A percentile compares a stretch with the other conserved stretches of the same genome.
phyloP scores from a whole-genome alignment of 192 early-diverging fungal species.

The Coemansia sp. region DNA sequence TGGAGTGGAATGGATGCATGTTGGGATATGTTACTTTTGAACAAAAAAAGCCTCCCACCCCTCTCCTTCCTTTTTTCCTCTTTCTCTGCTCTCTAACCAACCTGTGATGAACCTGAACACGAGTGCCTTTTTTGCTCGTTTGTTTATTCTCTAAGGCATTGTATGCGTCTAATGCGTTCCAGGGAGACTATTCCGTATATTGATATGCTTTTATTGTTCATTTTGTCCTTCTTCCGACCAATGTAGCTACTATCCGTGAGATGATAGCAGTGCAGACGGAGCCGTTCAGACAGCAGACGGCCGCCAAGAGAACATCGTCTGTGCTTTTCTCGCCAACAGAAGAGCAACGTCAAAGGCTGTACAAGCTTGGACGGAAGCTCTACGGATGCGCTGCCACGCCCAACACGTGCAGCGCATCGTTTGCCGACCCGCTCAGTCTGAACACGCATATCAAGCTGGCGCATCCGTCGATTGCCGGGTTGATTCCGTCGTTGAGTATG shows the following conservation, averaged over 20 bases:
- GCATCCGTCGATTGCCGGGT: conserved; percentile 34
- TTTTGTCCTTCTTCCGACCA: too few relatives aligned
- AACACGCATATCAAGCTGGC: conserved; percentile 49
- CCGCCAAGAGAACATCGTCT: conserved; percentile 48
- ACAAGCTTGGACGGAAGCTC: conserved; percentile 43
- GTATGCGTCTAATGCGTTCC: not conserved
- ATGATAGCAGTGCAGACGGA: not conserved
- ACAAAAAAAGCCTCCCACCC: too few relatives aligned
- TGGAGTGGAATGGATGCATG: too few relatives aligned
- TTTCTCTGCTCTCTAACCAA: too few relatives aligned
- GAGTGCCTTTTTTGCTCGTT: too few relatives aligned
- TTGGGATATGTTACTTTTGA: too few relatives aligned
- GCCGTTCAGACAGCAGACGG: conserved; percentile 9
- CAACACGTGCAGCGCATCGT: conserved; percentile 38
- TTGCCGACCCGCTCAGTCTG: conserved; percentile 42
- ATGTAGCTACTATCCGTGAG: not conserved
- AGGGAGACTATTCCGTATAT: not conserved
- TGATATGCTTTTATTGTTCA: not conserved
- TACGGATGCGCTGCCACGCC: conserved; percentile 54
- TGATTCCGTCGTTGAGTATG: conserved; percentile 41
- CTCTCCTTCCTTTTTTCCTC: too few relatives aligned
- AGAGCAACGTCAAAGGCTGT: conserved; percentile 50
- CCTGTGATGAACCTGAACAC: too few relatives aligned
- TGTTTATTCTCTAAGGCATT: not conserved
- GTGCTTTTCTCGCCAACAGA: conserved; percentile 54